These are phyloP conservation scores for Dactylellina sp. DNA, from an alignment of 2,329 filamentous ascomycete species.

Conservation along the genomic window DNA sequence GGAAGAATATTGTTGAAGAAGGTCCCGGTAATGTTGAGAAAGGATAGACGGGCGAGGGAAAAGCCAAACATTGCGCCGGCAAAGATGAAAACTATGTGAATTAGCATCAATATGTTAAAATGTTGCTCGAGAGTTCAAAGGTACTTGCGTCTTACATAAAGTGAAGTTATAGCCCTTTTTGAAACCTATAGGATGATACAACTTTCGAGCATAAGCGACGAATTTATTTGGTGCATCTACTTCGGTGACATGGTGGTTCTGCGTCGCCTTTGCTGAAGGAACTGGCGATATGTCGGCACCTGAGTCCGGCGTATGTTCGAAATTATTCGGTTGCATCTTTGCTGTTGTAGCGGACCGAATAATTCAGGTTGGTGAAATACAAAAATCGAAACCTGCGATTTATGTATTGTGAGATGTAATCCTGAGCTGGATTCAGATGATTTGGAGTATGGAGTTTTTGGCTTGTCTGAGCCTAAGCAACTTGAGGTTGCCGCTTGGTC, in stretches of 20 bases:
- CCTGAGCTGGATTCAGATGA: no score
- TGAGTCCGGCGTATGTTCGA: neutral
- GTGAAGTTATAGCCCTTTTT: conserved; percentile 70
- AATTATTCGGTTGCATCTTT: no score
- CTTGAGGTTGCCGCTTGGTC: no score
- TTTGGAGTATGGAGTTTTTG: no score
- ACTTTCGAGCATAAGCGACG: conserved; percentile 22
- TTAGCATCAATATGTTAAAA: neutral
- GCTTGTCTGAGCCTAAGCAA: no score
- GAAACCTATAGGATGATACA: conserved; percentile 66
- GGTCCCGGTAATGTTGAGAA: conserved; percentile 65
- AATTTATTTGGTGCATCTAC: conserved; percentile 14
- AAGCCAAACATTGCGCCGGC: conserved; percentile 67
- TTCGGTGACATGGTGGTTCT: no score
- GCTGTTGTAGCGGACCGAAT: no score
- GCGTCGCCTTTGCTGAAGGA: neutral
- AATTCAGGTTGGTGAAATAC: no score
- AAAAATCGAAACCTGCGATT: no score
- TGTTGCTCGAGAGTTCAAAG: no score
- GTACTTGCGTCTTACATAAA: conserved; percentile 64
- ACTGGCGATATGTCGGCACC: neutral
- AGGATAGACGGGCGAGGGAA: conserved; percentile 66
- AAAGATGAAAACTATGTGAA: conserved; percentile 63
- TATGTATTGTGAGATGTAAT: no score
- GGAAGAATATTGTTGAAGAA: conserved; percentile 62